Evolutionary conservation across 2,329 filamentous ascomycete genomes (phyloP).

Genomic region (Xylaria sp.): DNA sequence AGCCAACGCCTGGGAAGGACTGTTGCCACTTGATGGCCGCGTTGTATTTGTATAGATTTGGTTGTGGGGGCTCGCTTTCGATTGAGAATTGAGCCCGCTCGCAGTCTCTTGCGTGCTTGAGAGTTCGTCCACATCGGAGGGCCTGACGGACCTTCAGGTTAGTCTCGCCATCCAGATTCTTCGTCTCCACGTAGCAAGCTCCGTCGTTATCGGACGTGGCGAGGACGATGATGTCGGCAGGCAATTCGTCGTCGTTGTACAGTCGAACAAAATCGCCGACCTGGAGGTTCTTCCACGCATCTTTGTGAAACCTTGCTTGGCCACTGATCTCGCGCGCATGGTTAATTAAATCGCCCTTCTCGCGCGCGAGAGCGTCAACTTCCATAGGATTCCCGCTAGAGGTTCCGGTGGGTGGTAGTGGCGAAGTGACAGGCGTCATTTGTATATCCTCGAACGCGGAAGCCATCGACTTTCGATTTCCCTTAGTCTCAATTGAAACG

Average conservation of each 20-base stretch:
- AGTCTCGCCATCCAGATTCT: slow-evolving; percentile 96
- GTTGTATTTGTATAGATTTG: slow-evolving; percentile 95
- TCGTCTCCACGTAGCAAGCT: slow-evolving; percentile 96
- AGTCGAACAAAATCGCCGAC: slow-evolving; percentile 96
- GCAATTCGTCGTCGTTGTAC: slow-evolving; percentile 95
- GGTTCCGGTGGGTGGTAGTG: slow-evolving; percentile 55
- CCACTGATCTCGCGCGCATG: slow-evolving; percentile 67
- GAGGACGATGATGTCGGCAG: slow-evolving; percentile 89
- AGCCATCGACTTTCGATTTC: slow-evolving; percentile 57
- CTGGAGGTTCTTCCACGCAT: slow-evolving; percentile 92
- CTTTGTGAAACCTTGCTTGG: slow-evolving; percentile 85
- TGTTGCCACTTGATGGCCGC: slow-evolving; percentile 89
- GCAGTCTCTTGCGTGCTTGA: slow-evolving; percentile 91
- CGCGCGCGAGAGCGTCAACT: slow-evolving; percentile 48
- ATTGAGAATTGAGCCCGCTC: slow-evolving; percentile 86
- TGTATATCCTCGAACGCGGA: slow-evolving; percentile 77
- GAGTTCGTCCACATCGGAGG: slow-evolving; percentile 78
- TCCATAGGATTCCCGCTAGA: slow-evolving; percentile 17
- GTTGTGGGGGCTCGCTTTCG: slow-evolving; percentile 88
- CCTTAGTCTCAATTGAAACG: slow-evolving; percentile 68
- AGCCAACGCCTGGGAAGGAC: slow-evolving; percentile 64
- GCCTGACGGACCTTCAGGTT: slow-evolving; percentile 95
- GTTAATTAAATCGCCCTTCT: slow-evolving; percentile 72
- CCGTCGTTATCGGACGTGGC: slow-evolving; percentile 94
- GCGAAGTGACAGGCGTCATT: slow-evolving; percentile 94